Base-by-base conservation (phyloP, 1,284 basidiomycete genomes). In the Malassezia restricta region DNA sequence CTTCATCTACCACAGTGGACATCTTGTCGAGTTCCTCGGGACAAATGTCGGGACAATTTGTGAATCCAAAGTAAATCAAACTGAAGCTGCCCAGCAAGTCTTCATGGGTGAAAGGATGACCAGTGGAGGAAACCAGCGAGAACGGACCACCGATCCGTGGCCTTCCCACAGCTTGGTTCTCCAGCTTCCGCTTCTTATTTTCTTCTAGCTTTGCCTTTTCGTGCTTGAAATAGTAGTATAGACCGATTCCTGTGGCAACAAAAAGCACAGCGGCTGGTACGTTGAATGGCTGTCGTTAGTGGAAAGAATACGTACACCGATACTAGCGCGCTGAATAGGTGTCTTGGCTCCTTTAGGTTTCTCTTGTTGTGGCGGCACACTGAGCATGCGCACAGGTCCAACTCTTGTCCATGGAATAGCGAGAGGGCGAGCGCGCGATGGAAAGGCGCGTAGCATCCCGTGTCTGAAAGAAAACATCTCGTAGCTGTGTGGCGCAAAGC, bases 11-110 rank as follows among this genome's bases (percentile, higher is more conserved):
- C n/a, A 91, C 84, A 1, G 77, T 79, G 17, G 84, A 83, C 79
- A 96, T 84, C 78, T 98, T 98, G 78, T 98, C 92, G 30, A 99
- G 79, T 76, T 98, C 92, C 58, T 94, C 88, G 1, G 92, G 92
- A 74, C 92, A 99, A 56, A 99, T 96, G 75, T 99, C 94, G 3
- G 92, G 94, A 69, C 61, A 87, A 82, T 37, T 83, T 81, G 65
- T 74, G 51, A 33, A 79, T 79, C 54, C 96, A 54, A 73, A 73
- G 77, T 98, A 98, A 51, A 98, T 83, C 59, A 98, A 77, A 35
- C 80, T 86, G 76, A 79, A 80, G 55, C 55, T 66, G 85, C 78
- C 87, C 83, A 52, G 87, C 47, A 98, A 76, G 69, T 95, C 82
- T 54, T 86, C 76, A 45, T 95, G 83, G 0, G 87, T 86, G 75